Base-by-base conservation (phyloP, 495 filamentous ascomycete species). In the Corynascus novoguineensis region DNA sequence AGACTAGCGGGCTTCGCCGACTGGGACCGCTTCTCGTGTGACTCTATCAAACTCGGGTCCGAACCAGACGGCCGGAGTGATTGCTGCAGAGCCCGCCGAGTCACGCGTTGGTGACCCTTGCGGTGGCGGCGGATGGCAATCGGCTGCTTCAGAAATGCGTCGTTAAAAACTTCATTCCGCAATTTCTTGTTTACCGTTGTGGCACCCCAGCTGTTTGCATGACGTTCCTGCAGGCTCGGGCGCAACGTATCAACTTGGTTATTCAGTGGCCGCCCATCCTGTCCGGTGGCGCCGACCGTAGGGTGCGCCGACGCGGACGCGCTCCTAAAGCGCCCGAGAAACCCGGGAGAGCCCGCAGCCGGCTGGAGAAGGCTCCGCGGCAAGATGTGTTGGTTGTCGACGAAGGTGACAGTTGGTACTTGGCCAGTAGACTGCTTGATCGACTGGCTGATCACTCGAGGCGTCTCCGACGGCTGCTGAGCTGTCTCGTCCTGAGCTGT, bases 381-480 rank as follows among this genome's bases (percentile, higher is more conserved):
- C 37, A 98, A 86, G 55, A 98, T 96, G 63, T 98, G 93, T 31
- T 90, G 82, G 64, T 98, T 98, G 63, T 97, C 90, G 55, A 91
- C 92, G 58, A 98, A 89, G 9, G 93, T 89, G 25, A 98, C 93
- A 53, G 95, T 91, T 6, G 93, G 93, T 11, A 96, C 81, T 2
- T 86, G 77, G 1, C 66, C 64, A 1, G 69, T 65, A 25, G 67
- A 61, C 44, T 68, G 66, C 25, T 76, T 65, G 21, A 81, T 81
- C 15, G 85, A 90, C 67, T 95, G 91, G 71, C 91, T 96, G 55
- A 96, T 80, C 37, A 93, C 50, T 86, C 79, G 31, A 75, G 84
- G 35, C 75, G 76, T 38, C 25, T 56, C 60, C 12, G 37, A 25
- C 19, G 60, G 8, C 22, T 56, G 58, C 14, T 61, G 55, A n/a